Percentiles rank a stretch among this genome's conserved stretches.
Evolutionary conservation across 73 alveolate species (phyloP).

Genomic region (Paramecium octaurelia): DNA sequence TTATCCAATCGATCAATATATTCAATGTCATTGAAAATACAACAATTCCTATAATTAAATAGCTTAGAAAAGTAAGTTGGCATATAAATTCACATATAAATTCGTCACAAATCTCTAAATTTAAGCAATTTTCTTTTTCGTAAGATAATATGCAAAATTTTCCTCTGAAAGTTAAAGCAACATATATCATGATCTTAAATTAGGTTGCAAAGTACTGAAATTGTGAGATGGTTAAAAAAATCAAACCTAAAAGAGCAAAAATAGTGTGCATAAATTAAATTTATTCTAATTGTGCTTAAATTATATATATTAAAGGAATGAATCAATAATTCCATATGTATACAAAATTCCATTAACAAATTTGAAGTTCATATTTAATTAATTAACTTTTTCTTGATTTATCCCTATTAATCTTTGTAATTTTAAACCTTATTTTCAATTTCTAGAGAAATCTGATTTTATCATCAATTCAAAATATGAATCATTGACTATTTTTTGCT

Average conservation of each 20-base stretch:
- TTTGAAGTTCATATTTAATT: too few species aligned
- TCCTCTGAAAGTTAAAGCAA: neutral
- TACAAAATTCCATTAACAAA: neutral
- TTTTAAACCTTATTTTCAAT: too few species aligned
- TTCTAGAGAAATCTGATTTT: too few species aligned
- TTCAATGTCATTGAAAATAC: too few species aligned
- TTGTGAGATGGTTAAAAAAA: neutral
- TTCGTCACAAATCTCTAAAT: neutral
- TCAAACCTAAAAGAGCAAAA: neutral
- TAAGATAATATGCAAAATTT: neutral
- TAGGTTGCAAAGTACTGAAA: neutral
- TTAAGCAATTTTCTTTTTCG: neutral
- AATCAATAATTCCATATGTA: neutral
- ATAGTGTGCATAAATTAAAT: neutral
- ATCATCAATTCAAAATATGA: too few species aligned
- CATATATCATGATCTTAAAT: neutral
- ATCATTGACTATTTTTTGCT: too few species aligned
- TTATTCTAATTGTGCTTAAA: too few species aligned
- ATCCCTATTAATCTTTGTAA: too few species aligned
- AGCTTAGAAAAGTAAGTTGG: neutral
- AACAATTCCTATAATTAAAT: neutral
- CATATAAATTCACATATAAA: neutral
- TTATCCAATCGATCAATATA: too few species aligned
- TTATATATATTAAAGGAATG: neutral
- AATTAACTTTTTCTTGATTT: too few species aligned